A percentile compares a stretch with the other conserved stretches of the same genome.
phyloP scores from a whole-genome alignment of 2,329 filamentous ascomycete species.

The Hypoxylon sp. region DNA sequence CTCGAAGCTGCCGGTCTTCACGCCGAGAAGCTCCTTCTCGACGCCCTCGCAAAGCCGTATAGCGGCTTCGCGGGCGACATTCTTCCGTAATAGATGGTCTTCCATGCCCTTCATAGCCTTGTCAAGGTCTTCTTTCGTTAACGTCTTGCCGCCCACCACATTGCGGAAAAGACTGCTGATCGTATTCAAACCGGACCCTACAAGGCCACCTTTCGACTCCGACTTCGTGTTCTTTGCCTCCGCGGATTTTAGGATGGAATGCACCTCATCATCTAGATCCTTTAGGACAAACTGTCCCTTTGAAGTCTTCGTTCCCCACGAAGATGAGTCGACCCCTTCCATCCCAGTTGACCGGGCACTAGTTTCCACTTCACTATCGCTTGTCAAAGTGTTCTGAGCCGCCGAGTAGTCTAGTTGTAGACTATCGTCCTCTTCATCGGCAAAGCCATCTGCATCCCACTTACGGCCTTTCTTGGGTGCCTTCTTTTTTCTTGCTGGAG shows the following conservation, averaged over 20 bases:
- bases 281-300: conserved; percentile 95
- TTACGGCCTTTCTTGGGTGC: conserved; percentile 86
- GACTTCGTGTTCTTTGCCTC: conserved; percentile 71
- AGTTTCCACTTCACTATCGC: conserved; percentile 67
- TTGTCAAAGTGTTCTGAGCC: conserved; percentile 63
- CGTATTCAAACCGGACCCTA: conserved; percentile 84
- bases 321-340: conserved; percentile 81
- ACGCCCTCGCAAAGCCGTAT: conserved; percentile 92
- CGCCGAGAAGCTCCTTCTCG: conserved; percentile 88
- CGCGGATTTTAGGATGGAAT: conserved; percentile 87
- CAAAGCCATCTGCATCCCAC: conserved; percentile 91
- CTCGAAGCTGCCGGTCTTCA: conserved; percentile 94
- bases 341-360: conserved; percentile 70
- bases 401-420: conserved; percentile 92
- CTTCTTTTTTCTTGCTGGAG: conserved; percentile 73
- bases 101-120: conserved; percentile 97
- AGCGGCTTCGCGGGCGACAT: conserved; percentile 94
- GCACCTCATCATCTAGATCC: conserved; percentile 93
- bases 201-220: conserved; percentile 73
- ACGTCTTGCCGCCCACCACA: conserved; percentile 91
- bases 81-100: conserved; percentile 93
- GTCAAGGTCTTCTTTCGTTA: conserved; percentile 89
- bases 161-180: conserved; percentile 93
- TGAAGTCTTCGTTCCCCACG: conserved; percentile 86
- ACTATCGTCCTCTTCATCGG: conserved; percentile 82